Percentiles rank a stretch among this genome's conserved stretches.
phyloP scores from a whole-genome alignment of 2,329 filamentous ascomycete species.

The Tolypocladium inflatum region DNA sequence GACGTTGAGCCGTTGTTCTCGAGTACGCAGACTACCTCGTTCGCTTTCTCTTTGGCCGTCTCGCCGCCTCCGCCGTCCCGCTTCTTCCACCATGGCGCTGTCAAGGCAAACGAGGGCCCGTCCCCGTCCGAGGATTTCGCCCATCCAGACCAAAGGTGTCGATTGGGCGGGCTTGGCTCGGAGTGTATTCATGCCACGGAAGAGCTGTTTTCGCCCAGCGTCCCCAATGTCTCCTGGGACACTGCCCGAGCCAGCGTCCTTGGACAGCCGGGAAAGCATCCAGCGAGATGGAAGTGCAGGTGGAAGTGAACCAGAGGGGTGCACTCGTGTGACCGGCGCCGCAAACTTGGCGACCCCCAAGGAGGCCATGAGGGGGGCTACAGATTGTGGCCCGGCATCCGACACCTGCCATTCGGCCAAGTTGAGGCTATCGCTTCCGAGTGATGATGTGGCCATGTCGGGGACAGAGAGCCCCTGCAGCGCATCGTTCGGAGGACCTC shows the following conservation, averaged over 20 bases:
- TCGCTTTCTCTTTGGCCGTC: background rate
- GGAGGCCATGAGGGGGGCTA: too few relatives aligned
- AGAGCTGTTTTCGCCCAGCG: background rate
- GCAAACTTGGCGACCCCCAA: background rate
- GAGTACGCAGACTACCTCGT: background rate
- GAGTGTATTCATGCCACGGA: background rate
- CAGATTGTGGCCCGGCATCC: background rate
- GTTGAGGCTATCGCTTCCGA: background rate
- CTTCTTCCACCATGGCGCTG: background rate
- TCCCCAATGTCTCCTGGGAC: background rate
- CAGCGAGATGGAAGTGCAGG: background rate
- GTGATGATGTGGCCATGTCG: background rate
- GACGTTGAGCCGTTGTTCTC: background rate
- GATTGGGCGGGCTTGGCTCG: background rate
- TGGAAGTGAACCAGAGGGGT: background rate
- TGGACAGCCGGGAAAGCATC: background rate
- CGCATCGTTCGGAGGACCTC: background rate
- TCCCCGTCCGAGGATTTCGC: conserved; percentile 2
- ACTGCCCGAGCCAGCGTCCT: background rate
- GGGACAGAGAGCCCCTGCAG: background rate
- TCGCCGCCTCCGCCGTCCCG: background rate
- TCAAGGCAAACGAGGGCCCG: background rate
- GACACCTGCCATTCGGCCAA: background rate
- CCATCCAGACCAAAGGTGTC: conserved; percentile 4
- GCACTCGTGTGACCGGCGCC: background rate